Evolutionary conservation across 805 yeast species (phyloP).

Genomic region (Candida bentonensis): DNA sequence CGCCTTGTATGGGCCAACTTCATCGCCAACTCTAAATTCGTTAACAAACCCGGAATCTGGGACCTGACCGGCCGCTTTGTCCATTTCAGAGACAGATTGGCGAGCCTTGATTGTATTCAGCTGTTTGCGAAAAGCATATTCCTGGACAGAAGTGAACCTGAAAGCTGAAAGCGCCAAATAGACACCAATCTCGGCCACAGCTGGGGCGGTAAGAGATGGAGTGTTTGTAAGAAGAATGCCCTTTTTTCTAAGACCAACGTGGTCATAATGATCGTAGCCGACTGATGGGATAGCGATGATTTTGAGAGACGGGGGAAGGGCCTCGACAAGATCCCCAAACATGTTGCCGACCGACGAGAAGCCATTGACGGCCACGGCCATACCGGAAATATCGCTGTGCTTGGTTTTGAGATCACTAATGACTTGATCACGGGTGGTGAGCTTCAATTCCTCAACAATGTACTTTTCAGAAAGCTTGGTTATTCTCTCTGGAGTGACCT

Average conservation of each 20-base stretch:
- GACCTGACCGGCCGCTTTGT: slow-evolving; percentile 5
- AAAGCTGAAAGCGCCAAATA: slow-evolving; percentile 44
- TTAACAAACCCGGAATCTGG: slow-evolving; percentile 5
- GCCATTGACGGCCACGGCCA: slow-evolving; percentile 43
- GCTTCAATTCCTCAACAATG: not conserved
- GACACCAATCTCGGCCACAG: slow-evolving; percentile 63
- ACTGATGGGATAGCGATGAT: slow-evolving; percentile 45
- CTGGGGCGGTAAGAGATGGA: slow-evolving; percentile 35
- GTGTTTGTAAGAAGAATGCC: slow-evolving; percentile 48
- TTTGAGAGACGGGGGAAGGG: slow-evolving; percentile 33
- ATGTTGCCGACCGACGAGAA: slow-evolving; percentile 20
- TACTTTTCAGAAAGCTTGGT: not conserved
- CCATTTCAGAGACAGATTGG: slow-evolving; percentile 11
- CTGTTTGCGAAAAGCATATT: slow-evolving; percentile 26
- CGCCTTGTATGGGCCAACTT: slow-evolving; percentile 32
- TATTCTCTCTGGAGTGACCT: not conserved
- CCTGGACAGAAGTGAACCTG: slow-evolving; percentile 40
- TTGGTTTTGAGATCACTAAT: slow-evolving; percentile 26
- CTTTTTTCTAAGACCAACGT: slow-evolving; percentile 24
- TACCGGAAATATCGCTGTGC: slow-evolving; percentile 32
- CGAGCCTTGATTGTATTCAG: slow-evolving; percentile 36
- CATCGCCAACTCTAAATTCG: slow-evolving; percentile 23
- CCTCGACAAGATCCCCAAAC: slow-evolving; percentile 23
- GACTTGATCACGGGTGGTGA: slow-evolving; percentile 23
- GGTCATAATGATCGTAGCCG: slow-evolving; percentile 43